phyloP scores from a whole-genome alignment of 108 stramenopile genomes.

The Cylindrotheca fusiformis region DNA sequence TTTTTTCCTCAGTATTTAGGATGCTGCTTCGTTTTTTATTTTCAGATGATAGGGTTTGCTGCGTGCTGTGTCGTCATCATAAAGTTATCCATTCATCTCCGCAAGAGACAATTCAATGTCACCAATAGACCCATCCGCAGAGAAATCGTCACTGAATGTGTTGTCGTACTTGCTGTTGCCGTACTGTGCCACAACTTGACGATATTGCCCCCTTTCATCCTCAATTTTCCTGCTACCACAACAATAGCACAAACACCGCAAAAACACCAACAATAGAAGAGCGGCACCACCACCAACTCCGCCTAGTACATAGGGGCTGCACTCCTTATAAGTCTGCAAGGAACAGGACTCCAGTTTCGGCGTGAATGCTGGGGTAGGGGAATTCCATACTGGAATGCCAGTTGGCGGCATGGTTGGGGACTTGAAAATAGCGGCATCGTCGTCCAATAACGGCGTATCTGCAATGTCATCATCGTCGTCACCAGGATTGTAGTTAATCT shows the following conservation, averaged over 20 bases:
- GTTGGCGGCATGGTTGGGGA: not conserved
- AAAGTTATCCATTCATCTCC: slow-evolving; percentile 19
- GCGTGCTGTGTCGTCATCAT: not conserved
- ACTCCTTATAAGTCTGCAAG: not conserved
- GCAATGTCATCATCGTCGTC: no score
- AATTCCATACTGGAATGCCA: not conserved
- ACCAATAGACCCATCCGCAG: not conserved
- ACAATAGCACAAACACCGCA: slow-evolving; percentile 8
- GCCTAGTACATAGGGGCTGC: not conserved
- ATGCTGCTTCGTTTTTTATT: no score
- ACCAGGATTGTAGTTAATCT: no score
- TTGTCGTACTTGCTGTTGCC: slow-evolving; percentile 24
- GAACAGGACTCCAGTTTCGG: not conserved
- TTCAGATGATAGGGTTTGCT: no score
- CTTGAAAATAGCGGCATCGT: not conserved
- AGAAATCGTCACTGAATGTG: slow-evolving; percentile 21
- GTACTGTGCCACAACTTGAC: slow-evolving; percentile 20
- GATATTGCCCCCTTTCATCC: slow-evolving; percentile 24
- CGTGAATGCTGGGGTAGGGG: not conserved
- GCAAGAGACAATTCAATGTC: slow-evolving; percentile 7
- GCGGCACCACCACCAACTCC: slow-evolving; percentile 3
- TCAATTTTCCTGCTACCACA: not conserved
- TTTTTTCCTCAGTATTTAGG: no score
- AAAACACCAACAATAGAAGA: slow-evolving; percentile 12
- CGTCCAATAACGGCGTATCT: no score